A percentile compares a stretch with the other conserved stretches of the same genome.
Evolutionary conservation across 805 yeast species (phyloP).

Genomic region (Torulaspora maleeae): DNA sequence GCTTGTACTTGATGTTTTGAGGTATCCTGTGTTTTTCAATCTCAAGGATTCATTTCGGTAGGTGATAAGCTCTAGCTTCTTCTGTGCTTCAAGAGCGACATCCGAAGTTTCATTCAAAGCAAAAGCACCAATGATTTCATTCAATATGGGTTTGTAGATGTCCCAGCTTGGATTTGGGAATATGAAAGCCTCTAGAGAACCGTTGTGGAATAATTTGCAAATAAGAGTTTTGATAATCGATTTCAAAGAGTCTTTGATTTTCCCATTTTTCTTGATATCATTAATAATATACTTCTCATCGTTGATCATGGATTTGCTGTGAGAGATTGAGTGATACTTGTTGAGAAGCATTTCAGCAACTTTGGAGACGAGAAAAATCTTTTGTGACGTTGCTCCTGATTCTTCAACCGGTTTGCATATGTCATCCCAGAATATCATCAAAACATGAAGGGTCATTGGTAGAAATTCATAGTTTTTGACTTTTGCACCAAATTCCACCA

Average conservation of each 20-base stretch:
- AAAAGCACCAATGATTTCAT: constrained; percentile 29
- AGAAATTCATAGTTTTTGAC: constrained; percentile 39
- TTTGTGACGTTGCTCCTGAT: constrained; percentile 7
- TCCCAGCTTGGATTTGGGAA: constrained; percentile 59
- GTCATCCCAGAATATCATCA: constrained; percentile 69
- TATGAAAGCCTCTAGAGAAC: constrained; percentile 51
- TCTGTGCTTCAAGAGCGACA: constrained; percentile 29
- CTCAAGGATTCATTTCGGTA: constrained; percentile 69
- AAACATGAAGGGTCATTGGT: constrained; percentile 48
- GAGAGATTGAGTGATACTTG: constrained; percentile 40
- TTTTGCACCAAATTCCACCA: constrained; percentile 48
- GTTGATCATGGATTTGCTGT: constrained; percentile 35
- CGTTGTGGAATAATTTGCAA: constrained; percentile 30
- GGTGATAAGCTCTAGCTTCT: constrained; percentile 55
- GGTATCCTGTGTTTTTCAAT: constrained; percentile 39
- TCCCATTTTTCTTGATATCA: constrained; percentile 35
- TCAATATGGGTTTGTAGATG: constrained; percentile 45
- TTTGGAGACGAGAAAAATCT: constrained; percentile 51
- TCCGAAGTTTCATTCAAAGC: constrained; percentile 30
- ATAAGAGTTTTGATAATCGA: constrained; percentile 29
- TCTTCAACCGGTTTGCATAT: constrained; percentile 43
- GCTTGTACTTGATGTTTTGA: background rate
- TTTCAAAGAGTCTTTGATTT: constrained; percentile 28
- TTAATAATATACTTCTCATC: constrained; percentile 38
- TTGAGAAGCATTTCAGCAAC: constrained; percentile 56